A percentile compares a stretch with the other conserved stretches of the same genome.
These are phyloP conservation scores for Mortierella sp. DNA, from an alignment of 371 early-diverging fungal species.

Conservation along the genomic window DNA sequence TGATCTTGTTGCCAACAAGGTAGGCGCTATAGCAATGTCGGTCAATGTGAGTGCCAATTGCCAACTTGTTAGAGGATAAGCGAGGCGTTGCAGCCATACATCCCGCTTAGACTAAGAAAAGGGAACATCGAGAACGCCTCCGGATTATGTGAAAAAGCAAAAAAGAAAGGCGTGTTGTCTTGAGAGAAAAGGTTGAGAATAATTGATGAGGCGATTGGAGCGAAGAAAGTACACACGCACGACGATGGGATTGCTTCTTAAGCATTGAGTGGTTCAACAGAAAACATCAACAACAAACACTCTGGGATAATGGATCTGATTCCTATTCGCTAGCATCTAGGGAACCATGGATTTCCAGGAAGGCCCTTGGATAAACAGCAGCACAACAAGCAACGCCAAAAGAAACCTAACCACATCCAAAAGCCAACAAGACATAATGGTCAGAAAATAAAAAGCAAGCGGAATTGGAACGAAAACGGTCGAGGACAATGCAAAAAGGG, in stretches of 20 bases:
- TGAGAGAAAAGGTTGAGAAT: too few species aligned
- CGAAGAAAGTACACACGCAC: not conserved
- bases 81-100: too few species aligned
- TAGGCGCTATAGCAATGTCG: too few species aligned
- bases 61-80: too few species aligned
- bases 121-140: not conserved
- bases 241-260: not conserved
- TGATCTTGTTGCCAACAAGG: too few species aligned
- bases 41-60: too few species aligned
- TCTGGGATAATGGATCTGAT: slow-evolving; percentile 8
- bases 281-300: not conserved
- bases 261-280: not conserved
- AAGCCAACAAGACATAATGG: not conserved
- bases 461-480: not conserved
- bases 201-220: not conserved
- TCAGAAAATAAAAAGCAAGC: not conserved
- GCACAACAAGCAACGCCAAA: not conserved
- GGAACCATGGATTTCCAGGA: slow-evolving; percentile 10
- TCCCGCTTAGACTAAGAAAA: too few species aligned
- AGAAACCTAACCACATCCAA: not conserved
- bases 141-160: not conserved
- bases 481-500: not conserved
- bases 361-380: not conserved
- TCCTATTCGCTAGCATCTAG: slow-evolving; percentile 6
- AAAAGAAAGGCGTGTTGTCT: not conserved